Conservation (phyloP, 1,284 basidiomycete genomes). For the Cutaneotrichosporon sp. region DNA sequence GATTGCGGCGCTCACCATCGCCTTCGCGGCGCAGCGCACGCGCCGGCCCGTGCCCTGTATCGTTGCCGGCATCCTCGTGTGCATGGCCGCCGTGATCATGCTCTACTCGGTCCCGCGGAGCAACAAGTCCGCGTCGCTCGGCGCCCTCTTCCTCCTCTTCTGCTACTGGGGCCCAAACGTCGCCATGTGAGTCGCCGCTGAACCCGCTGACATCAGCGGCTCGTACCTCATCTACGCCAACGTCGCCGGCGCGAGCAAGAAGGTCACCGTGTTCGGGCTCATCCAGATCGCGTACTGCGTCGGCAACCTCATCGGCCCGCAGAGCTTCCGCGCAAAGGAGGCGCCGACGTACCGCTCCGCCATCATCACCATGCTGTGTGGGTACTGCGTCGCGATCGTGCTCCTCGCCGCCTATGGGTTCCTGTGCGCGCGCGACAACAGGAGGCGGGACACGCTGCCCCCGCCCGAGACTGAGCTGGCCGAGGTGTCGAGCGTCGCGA, state of each 20-base stretch:
- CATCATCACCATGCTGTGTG: constrained; percentile 31
- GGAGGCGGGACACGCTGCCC: constrained; percentile 17
- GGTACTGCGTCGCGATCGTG: constrained; percentile 31
- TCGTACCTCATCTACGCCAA: constrained; percentile 33
- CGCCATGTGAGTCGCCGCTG: neutral
- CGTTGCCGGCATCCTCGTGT: constrained; percentile 19
- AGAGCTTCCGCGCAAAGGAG: constrained; percentile 32
- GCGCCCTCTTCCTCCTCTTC: constrained; percentile 30
- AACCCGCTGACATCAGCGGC: neutral
- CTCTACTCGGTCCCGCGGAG: constrained; percentile 30
- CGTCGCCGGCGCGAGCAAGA: constrained; percentile 39
- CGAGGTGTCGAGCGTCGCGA: constrained; percentile 13
- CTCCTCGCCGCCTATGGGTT: constrained; percentile 23
- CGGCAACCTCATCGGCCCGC: constrained; percentile 32
- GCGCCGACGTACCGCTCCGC: constrained; percentile 32
- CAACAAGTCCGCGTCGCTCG: constrained; percentile 34
- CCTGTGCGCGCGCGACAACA: constrained; percentile 29
- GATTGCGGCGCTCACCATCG: constrained; percentile 33
- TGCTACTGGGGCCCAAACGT: constrained; percentile 32
- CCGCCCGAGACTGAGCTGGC: constrained; percentile 19
- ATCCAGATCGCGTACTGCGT: constrained; percentile 33
- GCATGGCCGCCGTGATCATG: constrained; percentile 20
- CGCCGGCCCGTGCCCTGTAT: constrained; percentile 22
- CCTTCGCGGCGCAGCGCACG: constrained; percentile 29
- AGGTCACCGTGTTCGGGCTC: constrained; percentile 31